A percentile compares a stretch with the other conserved stretches of the same genome.
Evolutionary conservation across 1,284 basidiomycete species (phyloP).

Genomic region (Sporisorium graminicola): DNA sequence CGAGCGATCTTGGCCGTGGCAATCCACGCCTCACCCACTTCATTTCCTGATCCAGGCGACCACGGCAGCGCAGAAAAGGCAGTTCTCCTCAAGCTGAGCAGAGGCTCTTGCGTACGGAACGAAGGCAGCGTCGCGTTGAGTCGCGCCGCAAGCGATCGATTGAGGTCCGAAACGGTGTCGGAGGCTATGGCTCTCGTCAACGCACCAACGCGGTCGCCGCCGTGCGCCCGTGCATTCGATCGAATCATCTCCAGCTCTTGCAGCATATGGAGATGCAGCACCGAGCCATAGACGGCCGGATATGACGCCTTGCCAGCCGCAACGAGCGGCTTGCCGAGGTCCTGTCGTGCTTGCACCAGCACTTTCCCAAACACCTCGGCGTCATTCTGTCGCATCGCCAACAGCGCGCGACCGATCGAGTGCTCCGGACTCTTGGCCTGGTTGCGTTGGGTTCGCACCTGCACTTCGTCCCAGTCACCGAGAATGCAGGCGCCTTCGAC

Average conservation of each 20-base stretch:
- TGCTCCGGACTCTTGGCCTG: constrained; percentile 76
- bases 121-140: constrained; percentile 86
- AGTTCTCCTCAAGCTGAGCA: constrained; percentile 89
- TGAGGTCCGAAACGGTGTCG: constrained; percentile 47
- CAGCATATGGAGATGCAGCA: constrained; percentile 86
- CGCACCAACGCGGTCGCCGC: constrained; percentile 19
- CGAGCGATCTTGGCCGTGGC: constrained; percentile 93
- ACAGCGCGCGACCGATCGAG: constrained; percentile 83
- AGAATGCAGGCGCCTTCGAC: constrained; percentile 96
- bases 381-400: constrained; percentile 79
- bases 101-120: constrained; percentile 90
- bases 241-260: constrained; percentile 85
- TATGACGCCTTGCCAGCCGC: constrained; percentile 82
- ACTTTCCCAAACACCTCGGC: constrained; percentile 63
- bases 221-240: constrained; percentile 22
- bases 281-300: constrained; percentile 85
- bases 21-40: constrained; percentile 77
- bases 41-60: constrained; percentile 65
- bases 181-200: constrained; percentile 70
- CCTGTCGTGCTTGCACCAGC: constrained; percentile 79
- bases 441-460: constrained; percentile 69
- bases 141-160: constrained; percentile 74
- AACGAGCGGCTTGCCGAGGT: constrained; percentile 84
- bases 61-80: constrained; percentile 75
- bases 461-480: constrained; percentile 83